Conservation (phyloP, 1,284 basidiomycete genomes). For the Ganoderma resinaceum region DNA sequence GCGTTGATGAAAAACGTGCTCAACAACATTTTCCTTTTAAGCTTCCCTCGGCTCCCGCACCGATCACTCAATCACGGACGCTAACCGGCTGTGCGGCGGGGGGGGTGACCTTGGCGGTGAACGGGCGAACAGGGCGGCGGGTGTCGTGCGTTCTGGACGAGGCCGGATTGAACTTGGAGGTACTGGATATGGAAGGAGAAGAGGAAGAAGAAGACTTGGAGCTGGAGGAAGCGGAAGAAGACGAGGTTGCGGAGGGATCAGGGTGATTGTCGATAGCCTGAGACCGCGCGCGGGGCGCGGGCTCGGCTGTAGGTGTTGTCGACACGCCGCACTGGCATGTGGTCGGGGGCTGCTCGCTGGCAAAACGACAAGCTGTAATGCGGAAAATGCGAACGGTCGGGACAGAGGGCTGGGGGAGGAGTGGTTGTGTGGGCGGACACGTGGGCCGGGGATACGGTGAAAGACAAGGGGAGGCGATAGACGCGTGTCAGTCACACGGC, state of each 20-base stretch:
- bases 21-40: conserved; percentile 41
- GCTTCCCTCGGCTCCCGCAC: conserved; percentile 54
- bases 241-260: conserved; percentile 24
- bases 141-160: conserved; percentile 76
- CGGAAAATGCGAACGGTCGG: not conserved
- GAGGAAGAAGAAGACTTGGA: conserved; percentile 49
- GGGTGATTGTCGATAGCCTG: conserved; percentile 18
- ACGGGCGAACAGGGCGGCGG: conserved; percentile 74
- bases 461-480: not conserved
- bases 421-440: conserved; percentile 4
- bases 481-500: conserved; percentile 3
- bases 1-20: conserved; percentile 28
- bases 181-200: conserved; percentile 79
- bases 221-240: conserved; percentile 26
- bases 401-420: not conserved
- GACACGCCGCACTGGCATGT: conserved; percentile 8
- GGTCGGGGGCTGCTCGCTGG: not conserved
- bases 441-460: conserved; percentile 7
- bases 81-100: conserved; percentile 60
- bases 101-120: conserved; percentile 67
- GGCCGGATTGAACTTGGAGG: conserved; percentile 67
- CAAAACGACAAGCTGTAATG: not conserved
- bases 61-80: conserved; percentile 64
- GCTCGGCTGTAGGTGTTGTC: conserved; percentile 4
- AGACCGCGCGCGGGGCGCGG: not conserved